Conservation (phyloP, 2,329 filamentous ascomycete species). For the Elsinoe perseae region DNA sequence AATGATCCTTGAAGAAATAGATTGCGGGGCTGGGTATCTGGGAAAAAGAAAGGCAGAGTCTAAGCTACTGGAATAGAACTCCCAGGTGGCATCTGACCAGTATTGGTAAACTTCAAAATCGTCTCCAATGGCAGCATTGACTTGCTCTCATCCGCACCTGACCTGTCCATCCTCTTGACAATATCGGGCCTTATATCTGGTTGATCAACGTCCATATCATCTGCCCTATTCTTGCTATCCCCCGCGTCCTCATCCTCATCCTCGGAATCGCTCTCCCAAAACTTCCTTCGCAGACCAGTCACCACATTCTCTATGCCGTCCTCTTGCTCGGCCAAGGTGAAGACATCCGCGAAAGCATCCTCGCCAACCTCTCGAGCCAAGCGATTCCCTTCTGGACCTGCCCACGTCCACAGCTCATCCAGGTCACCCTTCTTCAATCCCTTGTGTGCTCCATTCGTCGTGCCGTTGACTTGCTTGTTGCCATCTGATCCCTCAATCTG, state of each 20-base stretch:
- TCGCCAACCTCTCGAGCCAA: constrained; percentile 35
- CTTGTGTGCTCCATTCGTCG: constrained; percentile 13
- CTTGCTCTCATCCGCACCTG: constrained; percentile 23
- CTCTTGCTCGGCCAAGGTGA: constrained; percentile 62
- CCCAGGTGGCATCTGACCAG: constrained; percentile 14
- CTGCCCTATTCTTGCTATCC: constrained; percentile 38
- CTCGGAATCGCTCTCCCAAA: constrained; percentile 26
- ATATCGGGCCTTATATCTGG: constrained; percentile 33
- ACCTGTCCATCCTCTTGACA: constrained; percentile 19
- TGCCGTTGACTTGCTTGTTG: constrained; percentile 19
- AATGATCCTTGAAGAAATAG: not conserved
- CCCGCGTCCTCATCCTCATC: constrained; percentile 41
- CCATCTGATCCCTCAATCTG: constrained; percentile 16
- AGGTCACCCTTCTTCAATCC: constrained; percentile 43
- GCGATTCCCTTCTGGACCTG: constrained; percentile 41
- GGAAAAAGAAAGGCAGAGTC: not conserved
- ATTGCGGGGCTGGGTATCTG: constrained; percentile 7
- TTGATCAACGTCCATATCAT: constrained; percentile 42
- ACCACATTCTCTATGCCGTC: constrained; percentile 60
- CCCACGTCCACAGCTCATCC: constrained; percentile 54
- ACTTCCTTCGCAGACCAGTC: constrained; percentile 57
- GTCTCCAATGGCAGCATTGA: constrained; percentile 27
- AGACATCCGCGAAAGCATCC: constrained; percentile 54
- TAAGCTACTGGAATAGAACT: not conserved
- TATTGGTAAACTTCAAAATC: constrained; percentile 22